Evolutionary conservation across 306 rosid genomes (phyloP).

Genomic region (Comarum palustre): DNA sequence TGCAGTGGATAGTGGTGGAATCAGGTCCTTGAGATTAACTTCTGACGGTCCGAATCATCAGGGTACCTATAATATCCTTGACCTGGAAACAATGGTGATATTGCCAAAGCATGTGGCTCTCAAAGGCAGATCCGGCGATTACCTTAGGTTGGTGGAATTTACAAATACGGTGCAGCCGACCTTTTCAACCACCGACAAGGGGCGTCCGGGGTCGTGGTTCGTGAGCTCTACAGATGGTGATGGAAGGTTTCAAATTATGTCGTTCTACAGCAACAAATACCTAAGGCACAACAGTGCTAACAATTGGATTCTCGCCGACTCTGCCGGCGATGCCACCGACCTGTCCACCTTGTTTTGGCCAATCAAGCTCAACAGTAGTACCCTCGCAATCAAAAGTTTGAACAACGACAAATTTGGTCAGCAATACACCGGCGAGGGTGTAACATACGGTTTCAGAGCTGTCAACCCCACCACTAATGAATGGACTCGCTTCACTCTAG

Average conservation of each 20-base stretch:
- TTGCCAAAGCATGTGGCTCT: background rate
- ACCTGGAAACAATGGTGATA: background rate
- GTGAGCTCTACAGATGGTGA: background rate
- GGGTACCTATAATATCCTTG: background rate
- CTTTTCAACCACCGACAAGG: background rate
- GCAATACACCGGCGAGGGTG: too few relatives aligned
- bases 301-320: too few relatives aligned
- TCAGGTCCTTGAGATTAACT: background rate
- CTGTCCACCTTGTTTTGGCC: background rate
- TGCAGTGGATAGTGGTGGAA: background rate
- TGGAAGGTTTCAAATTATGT: background rate
- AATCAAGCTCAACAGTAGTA: background rate
- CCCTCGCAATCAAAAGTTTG: background rate
- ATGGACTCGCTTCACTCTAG: too few relatives aligned
- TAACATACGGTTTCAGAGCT: too few relatives aligned
- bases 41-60: background rate
- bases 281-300: too few relatives aligned
- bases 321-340: background rate
- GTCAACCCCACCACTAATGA: too few relatives aligned
- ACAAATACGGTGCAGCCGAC: too few relatives aligned
- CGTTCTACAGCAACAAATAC: background rate
- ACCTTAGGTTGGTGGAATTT: background rate
- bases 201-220: background rate
- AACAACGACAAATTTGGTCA: background rate
- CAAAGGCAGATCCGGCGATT: background rate